Percentiles rank a stretch among this genome's conserved stretches.
phyloP scores from a whole-genome alignment of 73 alveolate species.

The Uronychia setigera region DNA sequence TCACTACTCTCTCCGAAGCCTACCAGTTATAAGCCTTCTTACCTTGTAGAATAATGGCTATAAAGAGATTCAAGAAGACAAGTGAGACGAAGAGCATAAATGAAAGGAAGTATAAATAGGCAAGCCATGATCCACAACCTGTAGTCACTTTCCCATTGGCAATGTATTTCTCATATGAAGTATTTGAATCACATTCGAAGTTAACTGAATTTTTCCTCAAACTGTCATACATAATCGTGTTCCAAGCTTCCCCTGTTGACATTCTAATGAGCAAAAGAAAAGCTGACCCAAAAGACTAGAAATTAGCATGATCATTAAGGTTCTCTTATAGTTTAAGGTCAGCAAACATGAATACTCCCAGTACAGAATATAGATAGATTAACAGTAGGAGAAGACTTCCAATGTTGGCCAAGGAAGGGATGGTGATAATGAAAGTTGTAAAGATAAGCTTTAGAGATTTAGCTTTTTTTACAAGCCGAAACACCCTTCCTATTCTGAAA shows the following conservation, averaged over 20 bases:
- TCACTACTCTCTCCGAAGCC: not conserved
- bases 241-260: conserved; percentile 61
- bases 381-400: conserved; percentile 49
- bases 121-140: conserved; percentile 22
- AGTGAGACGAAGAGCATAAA: conserved; percentile 52
- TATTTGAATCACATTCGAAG: conserved; percentile 1
- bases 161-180: conserved; percentile 5
- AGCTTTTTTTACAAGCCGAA: conserved; percentile 39
- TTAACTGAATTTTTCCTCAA: conserved; percentile 11
- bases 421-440: conserved; percentile 34
- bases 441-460: conserved; percentile 12
- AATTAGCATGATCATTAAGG: conserved; percentile 38
- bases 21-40: not conserved
- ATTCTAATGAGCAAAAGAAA: conserved; percentile 10
- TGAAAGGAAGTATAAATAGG: conserved; percentile 27
- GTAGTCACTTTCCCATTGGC: not conserved
- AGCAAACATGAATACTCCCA: conserved; percentile 55
- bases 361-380: conserved; percentile 42
- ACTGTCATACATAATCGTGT: conserved; percentile 20
- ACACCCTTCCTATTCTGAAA: conserved; percentile 37
- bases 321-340: conserved; percentile 45
- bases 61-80: conserved; percentile 66
- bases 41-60: conserved; percentile 68
- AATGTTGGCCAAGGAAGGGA: conserved; percentile 65
- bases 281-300: conserved; percentile 18